Base-by-base conservation (phyloP, 2,329 filamentous ascomycete genomes). In the Bipolaris cookei region DNA sequence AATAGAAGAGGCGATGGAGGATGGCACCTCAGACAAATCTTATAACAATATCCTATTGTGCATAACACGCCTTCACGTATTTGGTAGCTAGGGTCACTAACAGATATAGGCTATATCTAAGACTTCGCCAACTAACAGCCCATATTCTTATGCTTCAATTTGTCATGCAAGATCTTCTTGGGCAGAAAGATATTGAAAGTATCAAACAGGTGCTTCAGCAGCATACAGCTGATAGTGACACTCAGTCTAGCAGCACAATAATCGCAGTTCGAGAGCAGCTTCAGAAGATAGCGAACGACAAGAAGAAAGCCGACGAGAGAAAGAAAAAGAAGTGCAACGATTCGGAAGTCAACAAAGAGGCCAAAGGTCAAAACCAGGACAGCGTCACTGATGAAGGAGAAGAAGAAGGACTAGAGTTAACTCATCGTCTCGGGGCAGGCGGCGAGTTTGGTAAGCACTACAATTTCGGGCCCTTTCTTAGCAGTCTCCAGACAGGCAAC, bases 111-210 rank as follows among this genome's bases (percentile, higher is more conserved):
- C 79, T 85, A 78, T 67, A 85, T 6, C 65, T 83, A 0, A 75
- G 79, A 7, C 74, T 86, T 0, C 78, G 84, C 4, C 84, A 85
- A 74, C 74, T 85, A 13, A 80, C 79, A 3, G 76, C 76, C 0
- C 82, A 85, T 51, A 65, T 81, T 0, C 74, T 86, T 1, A 74
- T 83, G 38, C 71, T 81, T 0, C 79, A 85, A 44, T 71, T 72
- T 3, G 73, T 79, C 0, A 73, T 86, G 32, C 72, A 75, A 28
- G 74, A 80, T 18, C 65, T 84, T 0, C 70, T 86, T 0, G 72
- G 80, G 45, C 68, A 67, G 1, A 74, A 79, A 16, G 78, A 84
- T 42, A 78, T 84, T 38, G 75, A 80, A 45, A 72, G 70, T 11
- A 76, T 86, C 25, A 72, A 68, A n/a, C 46, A 65, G 0, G 51